Evolutionary conservation across 2,329 filamentous ascomycete genomes (phyloP), one percentile per base, ranked within the genome.

Genomic region (Venturia asperata): DNA sequence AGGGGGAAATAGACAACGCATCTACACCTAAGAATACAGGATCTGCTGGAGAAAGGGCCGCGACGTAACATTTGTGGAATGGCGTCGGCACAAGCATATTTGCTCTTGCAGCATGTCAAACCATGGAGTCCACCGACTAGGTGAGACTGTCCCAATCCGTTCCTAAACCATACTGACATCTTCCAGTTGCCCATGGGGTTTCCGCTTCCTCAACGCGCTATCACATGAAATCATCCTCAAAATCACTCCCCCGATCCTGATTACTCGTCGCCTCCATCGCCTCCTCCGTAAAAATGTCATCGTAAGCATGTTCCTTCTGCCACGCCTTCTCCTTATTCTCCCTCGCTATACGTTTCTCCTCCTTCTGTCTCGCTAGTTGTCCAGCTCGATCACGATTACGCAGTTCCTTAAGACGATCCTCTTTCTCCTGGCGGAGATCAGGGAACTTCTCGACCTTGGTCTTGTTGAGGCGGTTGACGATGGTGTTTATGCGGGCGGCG

Each of bases 381-480:
- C 82, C 79, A 17, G 84, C 83, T 72, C 88, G 85, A 63, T 96
- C 91, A 66, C 80, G 83, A 74, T 86, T 87, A 68, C 91, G 82
- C 70, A 93, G 79, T 77, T 89, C 86, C 70, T 85, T 86, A 67
- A 88, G 77, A 52, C 85, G 84, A 62, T 91, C 89, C 65, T 96
- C 92, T 74, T 88, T 90, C 79, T 97, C 92, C 73, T 88, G 85
- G 66, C 83, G 81, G 15, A 99, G 79, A 73, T 97, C 91, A 0
- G 93, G 92, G 74, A 87, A 91, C 75, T 87, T 90, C 79, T 97
- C 93, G 42, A 90, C 85, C 70, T 89, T 91, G 43, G 94, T 99
- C 83, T 97, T 99, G 81, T 97, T 97, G 69, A 99, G 85, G n/a
- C 94, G 87, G 79, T 99, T 99, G 79, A 99, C 86, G 72, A 97